Percentiles rank a stretch among this genome's conserved stretches.
Conservation (phyloP, 352 stramenopile species). For the Phytophthora lateralis region DNA sequence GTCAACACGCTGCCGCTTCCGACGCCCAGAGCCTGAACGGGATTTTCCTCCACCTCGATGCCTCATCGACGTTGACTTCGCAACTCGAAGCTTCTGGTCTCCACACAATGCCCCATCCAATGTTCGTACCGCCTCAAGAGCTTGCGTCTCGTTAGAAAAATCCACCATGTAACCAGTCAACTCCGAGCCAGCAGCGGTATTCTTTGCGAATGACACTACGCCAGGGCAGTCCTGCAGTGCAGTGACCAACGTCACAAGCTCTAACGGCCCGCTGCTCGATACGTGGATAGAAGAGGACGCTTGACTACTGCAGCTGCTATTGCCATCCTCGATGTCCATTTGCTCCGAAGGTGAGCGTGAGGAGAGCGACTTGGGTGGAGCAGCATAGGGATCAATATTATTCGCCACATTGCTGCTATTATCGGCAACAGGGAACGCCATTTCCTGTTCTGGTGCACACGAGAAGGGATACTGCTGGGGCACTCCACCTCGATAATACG, state of each 20-base stretch:
- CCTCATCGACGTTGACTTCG: slow-evolving; percentile 20
- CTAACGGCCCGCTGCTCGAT: slow-evolving; percentile 52
- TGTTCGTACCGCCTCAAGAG: slow-evolving; percentile 43
- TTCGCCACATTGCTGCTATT: slow-evolving; percentile 6
- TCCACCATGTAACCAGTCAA: slow-evolving; percentile 53
- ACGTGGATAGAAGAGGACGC: slow-evolving; percentile 45
- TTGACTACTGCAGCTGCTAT: slow-evolving; percentile 34
- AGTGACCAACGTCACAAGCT: slow-evolving; percentile 51
- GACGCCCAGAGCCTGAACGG: slow-evolving; percentile 47
- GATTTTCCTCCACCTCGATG: slow-evolving; percentile 31
- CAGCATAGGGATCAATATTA: slow-evolving; percentile 3
- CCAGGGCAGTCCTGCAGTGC: slow-evolving; percentile 55
- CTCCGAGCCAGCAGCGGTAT: slow-evolving; percentile 22
- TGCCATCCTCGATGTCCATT: slow-evolving; percentile 33
- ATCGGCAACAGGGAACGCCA: slow-evolving; percentile 26
- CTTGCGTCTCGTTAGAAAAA: slow-evolving; percentile 51
- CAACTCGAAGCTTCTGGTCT: slow-evolving; percentile 57
- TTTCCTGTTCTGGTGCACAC: slow-evolving; percentile 25
- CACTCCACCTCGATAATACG: slow-evolving; percentile 31
- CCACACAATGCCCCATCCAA: slow-evolving; percentile 62
- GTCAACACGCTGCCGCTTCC: slow-evolving; percentile 76
- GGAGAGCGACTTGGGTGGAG: slow-evolving; percentile 18
- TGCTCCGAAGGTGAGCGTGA: slow-evolving; percentile 20
- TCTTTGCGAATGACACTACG: slow-evolving; percentile 61
- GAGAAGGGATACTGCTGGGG: slow-evolving; percentile 34